Evolutionary conservation across 1,139 yeast species (phyloP).

Genomic region (Blastobotrys aristatus): DNA sequence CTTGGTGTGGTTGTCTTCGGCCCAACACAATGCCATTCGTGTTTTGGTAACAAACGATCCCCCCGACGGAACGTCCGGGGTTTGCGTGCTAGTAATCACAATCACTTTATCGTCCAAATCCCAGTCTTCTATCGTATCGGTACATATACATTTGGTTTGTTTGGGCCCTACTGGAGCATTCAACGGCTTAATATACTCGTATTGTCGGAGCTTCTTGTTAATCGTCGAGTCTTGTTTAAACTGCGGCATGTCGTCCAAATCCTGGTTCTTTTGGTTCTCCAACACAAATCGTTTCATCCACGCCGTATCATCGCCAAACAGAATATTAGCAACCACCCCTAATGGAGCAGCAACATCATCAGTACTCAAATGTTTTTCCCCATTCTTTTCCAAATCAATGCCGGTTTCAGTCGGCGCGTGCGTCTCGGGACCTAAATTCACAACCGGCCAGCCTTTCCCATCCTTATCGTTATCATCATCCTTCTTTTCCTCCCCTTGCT

Average conservation of each 20-base stretch:
- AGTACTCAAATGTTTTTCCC: conserved; percentile 59
- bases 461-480: background rate
- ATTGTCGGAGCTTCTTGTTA: conserved; percentile 48
- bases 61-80: conserved; percentile 97
- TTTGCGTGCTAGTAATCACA: conserved; percentile 62
- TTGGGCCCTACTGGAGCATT: conserved; percentile 88
- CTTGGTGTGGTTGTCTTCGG: conserved; percentile 58
- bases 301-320: conserved; percentile 70
- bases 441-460: conserved; percentile 32
- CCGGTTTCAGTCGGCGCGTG: conserved; percentile 52
- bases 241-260: conserved; percentile 55
- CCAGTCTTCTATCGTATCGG: conserved; percentile 62
- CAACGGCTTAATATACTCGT: conserved; percentile 74
- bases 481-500: conserved; percentile 1
- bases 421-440: conserved; percentile 47
- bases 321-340: conserved; percentile 63
- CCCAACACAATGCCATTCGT: conserved; percentile 68
- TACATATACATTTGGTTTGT: conserved; percentile 77
- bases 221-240: conserved; percentile 37
- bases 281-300: conserved; percentile 50
- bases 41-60: conserved; percentile 72
- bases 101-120: conserved; percentile 54
- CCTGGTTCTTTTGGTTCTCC: conserved; percentile 66
- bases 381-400: conserved; percentile 48
- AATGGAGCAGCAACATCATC: conserved; percentile 68